Conservation (phyloP, 805 yeast genomes). For the Candida alai region DNA sequence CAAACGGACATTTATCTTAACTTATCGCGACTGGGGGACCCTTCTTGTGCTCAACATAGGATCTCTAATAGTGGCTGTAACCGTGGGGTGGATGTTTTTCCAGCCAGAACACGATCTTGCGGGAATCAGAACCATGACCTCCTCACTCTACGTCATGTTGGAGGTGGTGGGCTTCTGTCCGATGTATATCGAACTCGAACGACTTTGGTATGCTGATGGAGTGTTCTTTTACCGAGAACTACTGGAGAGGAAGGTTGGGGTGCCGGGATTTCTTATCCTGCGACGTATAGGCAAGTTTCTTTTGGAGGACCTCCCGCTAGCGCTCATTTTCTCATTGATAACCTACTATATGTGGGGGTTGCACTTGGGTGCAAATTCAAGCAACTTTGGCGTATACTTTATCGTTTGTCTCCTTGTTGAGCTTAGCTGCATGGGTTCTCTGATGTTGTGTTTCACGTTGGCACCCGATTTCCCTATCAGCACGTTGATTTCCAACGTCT, state of each 20-base stretch:
- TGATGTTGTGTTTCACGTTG: constrained; percentile 50
- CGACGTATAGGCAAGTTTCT: constrained; percentile 63
- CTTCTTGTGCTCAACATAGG: constrained; percentile 37
- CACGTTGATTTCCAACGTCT: constrained; percentile 55
- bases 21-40: constrained; percentile 32
- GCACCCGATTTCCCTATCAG: constrained; percentile 61
- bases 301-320: constrained; percentile 65
- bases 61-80: constrained; percentile 47
- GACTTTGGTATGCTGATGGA: constrained; percentile 39
- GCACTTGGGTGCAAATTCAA: constrained; percentile 23
- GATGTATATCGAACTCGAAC: constrained; percentile 34
- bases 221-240: constrained; percentile 51
- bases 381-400: constrained; percentile 59
- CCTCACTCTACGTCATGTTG: constrained; percentile 32
- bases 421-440: constrained; percentile 52
- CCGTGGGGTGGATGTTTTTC: constrained; percentile 76
- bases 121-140: constrained; percentile 59
- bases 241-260: constrained; percentile 62
- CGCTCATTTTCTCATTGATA: constrained; percentile 54
- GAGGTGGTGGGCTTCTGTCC: constrained; percentile 41
- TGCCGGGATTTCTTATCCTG: constrained; percentile 62
- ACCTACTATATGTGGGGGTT: constrained; percentile 80
- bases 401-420: constrained; percentile 55
- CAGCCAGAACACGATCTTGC: constrained; percentile 55
- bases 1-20: constrained; percentile 27